A percentile compares a stretch with the other conserved stretches of the same genome.
Evolutionary conservation across 2,329 filamentous ascomycete species (phyloP).

Genomic region (Teratosphaeria nubilosa): DNA sequence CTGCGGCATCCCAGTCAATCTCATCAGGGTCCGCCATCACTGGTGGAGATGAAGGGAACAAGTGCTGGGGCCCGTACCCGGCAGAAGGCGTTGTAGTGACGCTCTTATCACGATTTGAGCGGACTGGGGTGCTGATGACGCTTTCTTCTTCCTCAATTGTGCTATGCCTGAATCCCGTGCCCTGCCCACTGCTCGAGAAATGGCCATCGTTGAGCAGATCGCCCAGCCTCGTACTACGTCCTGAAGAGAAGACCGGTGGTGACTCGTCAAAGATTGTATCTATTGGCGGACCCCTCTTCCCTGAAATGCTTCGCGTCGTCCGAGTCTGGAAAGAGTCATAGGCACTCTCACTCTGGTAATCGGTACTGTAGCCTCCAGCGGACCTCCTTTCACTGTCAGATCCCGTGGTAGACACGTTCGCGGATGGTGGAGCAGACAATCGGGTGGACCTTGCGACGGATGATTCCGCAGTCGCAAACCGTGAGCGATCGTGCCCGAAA

Average conservation of each 20-base stretch:
- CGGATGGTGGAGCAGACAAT: slow-evolving; percentile 47
- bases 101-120: slow-evolving; percentile 29
- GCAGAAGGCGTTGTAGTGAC: slow-evolving; percentile 27
- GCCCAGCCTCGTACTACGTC: slow-evolving; percentile 30
- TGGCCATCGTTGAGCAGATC: slow-evolving; percentile 40
- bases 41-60: slow-evolving; percentile 37
- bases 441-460: slow-evolving; percentile 25
- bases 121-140: slow-evolving; percentile 36
- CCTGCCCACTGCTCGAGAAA: slow-evolving; percentile 28
- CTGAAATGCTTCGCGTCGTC: slow-evolving; percentile 55
- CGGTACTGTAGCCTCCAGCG: slow-evolving; percentile 66
- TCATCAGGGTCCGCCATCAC: slow-evolving; percentile 31
- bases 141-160: slow-evolving; percentile 40
- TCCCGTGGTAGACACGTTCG: slow-evolving; percentile 54
- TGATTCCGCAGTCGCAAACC: slow-evolving; percentile 8
- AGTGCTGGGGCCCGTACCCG: slow-evolving; percentile 18
- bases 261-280: slow-evolving; percentile 78
- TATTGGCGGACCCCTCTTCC: slow-evolving; percentile 58
- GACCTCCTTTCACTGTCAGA: slow-evolving; percentile 61
- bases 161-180: slow-evolving; percentile 30
- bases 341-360: slow-evolving; percentile 65
- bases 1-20: slow-evolving; percentile 27
- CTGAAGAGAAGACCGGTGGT: slow-evolving; percentile 28
- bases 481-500: slow-evolving; percentile 9
- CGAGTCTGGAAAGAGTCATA: slow-evolving; percentile 68